Evolutionary conservation across 345 rosid genomes (phyloP).

Genomic region (Gynandropsis gynandra): DNA sequence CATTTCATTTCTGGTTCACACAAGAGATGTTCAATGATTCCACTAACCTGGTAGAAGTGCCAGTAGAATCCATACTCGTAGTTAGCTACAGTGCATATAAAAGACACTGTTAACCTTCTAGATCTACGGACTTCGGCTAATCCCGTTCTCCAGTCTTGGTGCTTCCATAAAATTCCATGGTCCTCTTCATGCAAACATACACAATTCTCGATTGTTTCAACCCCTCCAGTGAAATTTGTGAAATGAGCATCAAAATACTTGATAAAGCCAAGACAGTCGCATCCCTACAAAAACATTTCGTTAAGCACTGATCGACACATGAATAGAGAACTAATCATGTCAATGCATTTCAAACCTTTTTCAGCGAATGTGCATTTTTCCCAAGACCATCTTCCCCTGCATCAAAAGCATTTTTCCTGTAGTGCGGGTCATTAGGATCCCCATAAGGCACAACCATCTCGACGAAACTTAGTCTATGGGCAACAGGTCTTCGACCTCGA

Average conservation of each 20-base stretch:
- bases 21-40: slow-evolving; percentile 11
- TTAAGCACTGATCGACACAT: slow-evolving; percentile 11
- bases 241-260: slow-evolving; percentile 91
- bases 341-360: slow-evolving; percentile 43
- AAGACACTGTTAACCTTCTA: slow-evolving; percentile 74
- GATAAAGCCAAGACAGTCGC: slow-evolving; percentile 83
- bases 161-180: slow-evolving; percentile 89
- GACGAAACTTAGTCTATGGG: slow-evolving; percentile 83
- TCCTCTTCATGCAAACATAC: slow-evolving; percentile 94
- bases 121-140: slow-evolving; percentile 92
- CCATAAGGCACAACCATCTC: slow-evolving; percentile 99
- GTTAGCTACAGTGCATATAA: slow-evolving; percentile 80
- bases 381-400: slow-evolving; percentile 98
- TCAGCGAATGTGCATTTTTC: slow-evolving; percentile 92
- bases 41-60: slow-evolving; percentile 88
- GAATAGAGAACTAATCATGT: slow-evolving; percentile 14
- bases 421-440: slow-evolving; percentile 93
- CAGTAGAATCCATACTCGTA: slow-evolving; percentile 89
- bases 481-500: slow-evolving; percentile 84
- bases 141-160: slow-evolving; percentile 97
- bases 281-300: slow-evolving; percentile 41
- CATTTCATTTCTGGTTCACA: slow-evolving; percentile 8
- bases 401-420: slow-evolving; percentile 87
- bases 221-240: slow-evolving; percentile 82
- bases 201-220: slow-evolving; percentile 86